Percentiles rank a stretch among this genome's conserved stretches.
Conservation (phyloP, 371 early-diverging fungal genomes). For the Mucor mucedo region DNA sequence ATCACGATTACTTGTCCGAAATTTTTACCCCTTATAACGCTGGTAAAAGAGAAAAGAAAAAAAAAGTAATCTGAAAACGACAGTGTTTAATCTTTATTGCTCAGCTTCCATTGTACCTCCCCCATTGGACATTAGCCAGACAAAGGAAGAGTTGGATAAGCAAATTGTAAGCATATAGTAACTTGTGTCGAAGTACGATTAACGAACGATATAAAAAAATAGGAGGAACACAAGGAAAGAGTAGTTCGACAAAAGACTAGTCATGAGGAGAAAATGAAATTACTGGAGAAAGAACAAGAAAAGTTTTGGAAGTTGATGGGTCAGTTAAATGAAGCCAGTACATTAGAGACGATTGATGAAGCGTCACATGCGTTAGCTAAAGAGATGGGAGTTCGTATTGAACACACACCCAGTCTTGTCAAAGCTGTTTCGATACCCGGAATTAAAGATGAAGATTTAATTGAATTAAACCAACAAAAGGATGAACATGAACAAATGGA, state of each 20-base stretch:
- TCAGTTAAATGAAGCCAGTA: conserved; percentile 46
- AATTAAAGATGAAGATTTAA: conserved; percentile 30
- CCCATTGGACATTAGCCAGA: conserved; percentile 37
- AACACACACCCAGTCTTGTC: conserved; percentile 27
- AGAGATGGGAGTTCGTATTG: conserved; percentile 30
- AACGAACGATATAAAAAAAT: conserved; percentile 5
- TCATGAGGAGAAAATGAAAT: conserved; percentile 41
- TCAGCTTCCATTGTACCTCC: conserved; percentile 47
- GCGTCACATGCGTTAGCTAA: conserved; percentile 22
- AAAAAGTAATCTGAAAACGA: background rate
- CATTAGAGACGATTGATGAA: conserved; percentile 32
- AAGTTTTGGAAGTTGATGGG: conserved; percentile 47
- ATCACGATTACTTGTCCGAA: conserved; percentile 78
- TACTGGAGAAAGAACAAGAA: conserved; percentile 43
- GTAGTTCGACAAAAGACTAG: conserved; percentile 33
- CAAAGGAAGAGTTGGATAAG: conserved; percentile 44
- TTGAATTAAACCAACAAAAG: background rate
- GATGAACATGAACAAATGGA: background rate
- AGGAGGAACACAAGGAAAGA: conserved; percentile 40
- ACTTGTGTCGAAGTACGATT: background rate
- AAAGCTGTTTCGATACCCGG: conserved; percentile 38
- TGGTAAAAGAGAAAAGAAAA: conserved; percentile 41
- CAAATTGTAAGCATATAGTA: conserved; percentile 27
- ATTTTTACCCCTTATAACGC: conserved; percentile 77
- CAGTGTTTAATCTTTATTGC: background rate